phyloP scores from a whole-genome alignment of 2,329 filamentous ascomycete genomes.

The Amphichorda felina region DNA sequence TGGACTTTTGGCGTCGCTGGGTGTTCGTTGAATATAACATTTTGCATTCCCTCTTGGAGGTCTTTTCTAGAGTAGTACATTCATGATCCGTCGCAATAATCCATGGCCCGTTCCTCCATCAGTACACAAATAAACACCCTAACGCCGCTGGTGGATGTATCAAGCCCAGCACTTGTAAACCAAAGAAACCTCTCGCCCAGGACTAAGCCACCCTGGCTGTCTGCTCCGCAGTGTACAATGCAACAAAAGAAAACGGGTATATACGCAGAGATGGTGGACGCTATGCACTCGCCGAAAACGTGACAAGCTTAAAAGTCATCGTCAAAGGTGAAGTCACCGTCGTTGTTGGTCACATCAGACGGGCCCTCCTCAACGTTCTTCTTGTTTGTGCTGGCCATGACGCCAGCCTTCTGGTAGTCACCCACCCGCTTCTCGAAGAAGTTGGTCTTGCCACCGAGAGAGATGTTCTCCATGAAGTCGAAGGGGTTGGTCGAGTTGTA shows the following conservation, averaged over 20 bases:
- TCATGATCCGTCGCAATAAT: not conserved
- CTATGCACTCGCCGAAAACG: too few relatives aligned
- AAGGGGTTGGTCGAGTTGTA: conserved; percentile 94
- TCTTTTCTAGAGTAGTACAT: not conserved
- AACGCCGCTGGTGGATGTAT: conserved; percentile 1
- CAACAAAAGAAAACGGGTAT: conserved; percentile 2
- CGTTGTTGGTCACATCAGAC: conserved; percentile 40
- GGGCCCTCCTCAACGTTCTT: conserved; percentile 38
- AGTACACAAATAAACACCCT: not conserved
- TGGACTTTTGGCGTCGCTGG: not conserved
- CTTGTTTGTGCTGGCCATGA: conserved; percentile 88
- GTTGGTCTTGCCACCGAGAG: conserved; percentile 97
- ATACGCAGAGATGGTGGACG: not conserved
- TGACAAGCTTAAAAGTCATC: conserved; percentile 73
- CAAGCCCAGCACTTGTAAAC: not conserved
- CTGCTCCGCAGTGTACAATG: conserved; percentile 1
- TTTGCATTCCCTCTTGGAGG: not conserved
- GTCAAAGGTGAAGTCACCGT: conserved; percentile 83
- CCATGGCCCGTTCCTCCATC: not conserved
- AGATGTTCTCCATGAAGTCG: conserved; percentile 99
- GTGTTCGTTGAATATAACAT: not conserved
- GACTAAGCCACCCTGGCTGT: not conserved
- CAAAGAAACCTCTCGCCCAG: not conserved
- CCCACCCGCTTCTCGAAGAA: conserved; percentile 99
- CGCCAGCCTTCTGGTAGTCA: conserved; percentile 99